phyloP scores from a whole-genome alignment of 768 basidiomycete genomes.

The Hortiboletus campestris region DNA sequence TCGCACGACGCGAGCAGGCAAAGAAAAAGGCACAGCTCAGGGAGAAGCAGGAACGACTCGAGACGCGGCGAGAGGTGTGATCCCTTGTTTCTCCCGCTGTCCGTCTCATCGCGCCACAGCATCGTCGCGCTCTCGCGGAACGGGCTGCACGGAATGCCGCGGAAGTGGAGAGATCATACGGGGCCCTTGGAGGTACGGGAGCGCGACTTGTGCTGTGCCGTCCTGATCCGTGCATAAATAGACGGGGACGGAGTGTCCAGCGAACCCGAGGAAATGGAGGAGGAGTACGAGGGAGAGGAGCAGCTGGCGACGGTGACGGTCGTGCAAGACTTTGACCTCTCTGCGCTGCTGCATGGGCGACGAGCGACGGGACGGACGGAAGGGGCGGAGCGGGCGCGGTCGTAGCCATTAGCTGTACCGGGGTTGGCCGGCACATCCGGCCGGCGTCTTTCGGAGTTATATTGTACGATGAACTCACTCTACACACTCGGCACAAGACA shows the following conservation, averaged over 20 bases:
- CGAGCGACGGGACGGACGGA: constrained; percentile 63
- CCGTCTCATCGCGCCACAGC: constrained; percentile 43
- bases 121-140: constrained; percentile 74
- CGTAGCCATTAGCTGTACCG: constrained; percentile 1
- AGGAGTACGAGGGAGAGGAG: constrained; percentile 82
- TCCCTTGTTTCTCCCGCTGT: constrained; percentile 1
- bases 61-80: constrained; percentile 75
- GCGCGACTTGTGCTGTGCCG: not conserved
- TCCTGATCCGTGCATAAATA: constrained; percentile 15
- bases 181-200: constrained; percentile 44
- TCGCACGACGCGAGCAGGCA: constrained; percentile 77
- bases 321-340: constrained; percentile 87
- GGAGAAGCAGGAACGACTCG: constrained; percentile 72
- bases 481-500: constrained; percentile 93
- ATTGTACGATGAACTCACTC: constrained; percentile 78
- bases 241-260: constrained; percentile 43
- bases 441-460: constrained; percentile 10
- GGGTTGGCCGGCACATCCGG: constrained; percentile 8
- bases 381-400: constrained; percentile 68
- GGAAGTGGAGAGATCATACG: constrained; percentile 73
- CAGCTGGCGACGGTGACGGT: constrained; percentile 87
- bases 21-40: constrained; percentile 70
- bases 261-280: constrained; percentile 43
- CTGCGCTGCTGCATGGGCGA: constrained; percentile 55
- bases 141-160: constrained; percentile 75